Conservation (phyloP, 352 stramenopile genomes). For the Aphanomyces cochlioides region DNA sequence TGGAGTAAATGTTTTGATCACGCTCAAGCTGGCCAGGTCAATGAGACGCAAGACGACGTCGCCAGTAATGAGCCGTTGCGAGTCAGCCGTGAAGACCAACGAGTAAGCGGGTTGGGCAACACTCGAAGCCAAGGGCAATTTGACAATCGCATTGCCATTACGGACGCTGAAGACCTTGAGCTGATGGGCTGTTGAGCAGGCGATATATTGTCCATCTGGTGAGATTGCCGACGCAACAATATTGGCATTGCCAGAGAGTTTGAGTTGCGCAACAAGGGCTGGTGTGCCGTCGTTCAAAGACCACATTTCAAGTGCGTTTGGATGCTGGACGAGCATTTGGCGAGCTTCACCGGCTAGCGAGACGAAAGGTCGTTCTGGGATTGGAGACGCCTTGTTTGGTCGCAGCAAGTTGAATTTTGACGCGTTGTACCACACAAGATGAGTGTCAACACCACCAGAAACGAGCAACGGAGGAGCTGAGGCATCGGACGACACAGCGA, state of each 20-base stretch:
- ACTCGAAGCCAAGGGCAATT: conserved; percentile 44
- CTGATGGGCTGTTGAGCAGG: conserved; percentile 76
- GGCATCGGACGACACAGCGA: conserved; percentile 62
- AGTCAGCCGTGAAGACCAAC: conserved; percentile 36
- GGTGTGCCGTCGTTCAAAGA: conserved; percentile 37
- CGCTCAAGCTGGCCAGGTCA: conserved; percentile 63
- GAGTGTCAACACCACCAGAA: conserved; percentile 91
- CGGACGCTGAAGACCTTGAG: conserved; percentile 86
- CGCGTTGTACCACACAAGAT: conserved; percentile 88
- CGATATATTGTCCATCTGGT: conserved; percentile 79
- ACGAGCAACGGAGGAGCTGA: conserved; percentile 64
- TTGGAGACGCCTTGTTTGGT: conserved; percentile 87
- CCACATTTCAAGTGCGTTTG: conserved; percentile 73
- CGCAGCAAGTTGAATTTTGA: conserved; percentile 78
- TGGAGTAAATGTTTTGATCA: conserved; percentile 69
- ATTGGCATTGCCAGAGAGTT: conserved; percentile 74
- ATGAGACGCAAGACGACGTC: conserved; percentile 63
- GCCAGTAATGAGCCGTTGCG: conserved; percentile 58
- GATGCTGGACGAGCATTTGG: conserved; percentile 65
- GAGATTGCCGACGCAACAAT: conserved; percentile 80
- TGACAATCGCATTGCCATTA: conserved; percentile 40
- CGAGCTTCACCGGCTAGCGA: conserved; percentile 61
- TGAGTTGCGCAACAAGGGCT: conserved; percentile 75
- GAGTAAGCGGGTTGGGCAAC: conserved; percentile 31
- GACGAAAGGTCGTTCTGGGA: conserved; percentile 69